Base-by-base conservation (phyloP, 106 monocot species). In the Dioscorea zingiberensis region DNA sequence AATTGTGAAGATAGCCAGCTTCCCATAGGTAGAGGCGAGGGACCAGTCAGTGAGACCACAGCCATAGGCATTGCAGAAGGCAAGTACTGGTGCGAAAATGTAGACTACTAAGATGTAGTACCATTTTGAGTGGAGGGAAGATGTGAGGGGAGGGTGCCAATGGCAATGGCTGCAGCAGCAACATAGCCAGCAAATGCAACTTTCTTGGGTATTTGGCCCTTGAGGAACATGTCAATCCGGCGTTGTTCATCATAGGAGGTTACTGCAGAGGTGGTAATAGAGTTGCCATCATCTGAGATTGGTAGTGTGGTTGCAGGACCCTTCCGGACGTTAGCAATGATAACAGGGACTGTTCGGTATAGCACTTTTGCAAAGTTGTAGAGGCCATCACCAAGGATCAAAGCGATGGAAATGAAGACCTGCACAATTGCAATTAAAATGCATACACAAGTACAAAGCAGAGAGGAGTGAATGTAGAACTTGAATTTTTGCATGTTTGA, bases 41-140 rank as follows among this genome's bases (percentile, higher is more conserved):
- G 86, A 82, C 78, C 78, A 79, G 47, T 86, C 86, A 0, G 86
- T 86, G 27, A 85, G 70, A 7, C 84, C 84, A 7, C 74, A 74
- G 24, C 84, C 84, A 7, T 85, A 85, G 10, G 85, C 77, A n/a
- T 86, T 86, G 75, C 81, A 86, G 64, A 86, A 86, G 64, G 82
- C 82, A 0, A 86, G 55, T 5, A 70, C 29, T 1, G 86, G 86
- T 13, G 82, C 82, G 8, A 75, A 4, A 7, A 86, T 23, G 30
- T 86, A 86, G 16, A 62, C 69, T 1, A 71, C 65, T 21, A 82
- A 18, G n/a, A 86, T 58, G 26, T 69, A 54, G 67, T 81, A 76
- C 58, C 59, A 82, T 61, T n/a, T 66, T 81, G n/a, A 86, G 81
- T 47, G 59, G 85, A 16, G 47, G 71, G 78, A 86, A 77, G 21